A percentile compares a stretch with the other conserved stretches of the same genome.
phyloP scores from a whole-genome alignment of 2,329 filamentous ascomycete species.

The Coniochaeta sp. region DNA sequence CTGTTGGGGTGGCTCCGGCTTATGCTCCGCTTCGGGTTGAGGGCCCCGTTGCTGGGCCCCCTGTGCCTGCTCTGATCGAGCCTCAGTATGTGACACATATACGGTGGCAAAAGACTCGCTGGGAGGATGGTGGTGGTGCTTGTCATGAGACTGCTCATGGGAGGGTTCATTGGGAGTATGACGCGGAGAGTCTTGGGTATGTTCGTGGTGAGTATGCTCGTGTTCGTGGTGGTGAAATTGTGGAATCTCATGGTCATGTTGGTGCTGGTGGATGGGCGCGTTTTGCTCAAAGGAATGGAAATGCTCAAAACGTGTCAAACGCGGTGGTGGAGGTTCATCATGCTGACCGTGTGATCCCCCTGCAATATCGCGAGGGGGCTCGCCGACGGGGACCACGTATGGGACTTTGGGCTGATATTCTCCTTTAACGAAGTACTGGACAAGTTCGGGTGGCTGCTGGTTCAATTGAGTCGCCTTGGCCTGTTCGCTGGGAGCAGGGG shows the following conservation, averaged over 20 bases:
- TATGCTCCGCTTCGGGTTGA: slow-evolving; percentile 24
- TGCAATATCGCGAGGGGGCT: slow-evolving; percentile 19
- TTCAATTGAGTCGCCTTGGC: background rate
- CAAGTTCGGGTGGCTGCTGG: slow-evolving; percentile 23
- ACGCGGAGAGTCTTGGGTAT: slow-evolving; percentile 11
- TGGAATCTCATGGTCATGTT: slow-evolving; percentile 9
- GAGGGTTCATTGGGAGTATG: slow-evolving; percentile 5
- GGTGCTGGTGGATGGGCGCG: slow-evolving; percentile 10
- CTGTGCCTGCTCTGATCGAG: slow-evolving; percentile 31
- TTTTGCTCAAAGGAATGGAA: slow-evolving; percentile 6
- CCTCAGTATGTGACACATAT: slow-evolving; percentile 42
- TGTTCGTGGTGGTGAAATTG: slow-evolving; percentile 9
- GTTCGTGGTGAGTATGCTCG: slow-evolving; percentile 11
- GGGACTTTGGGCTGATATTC: slow-evolving; percentile 34
- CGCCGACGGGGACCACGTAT: slow-evolving; percentile 23
- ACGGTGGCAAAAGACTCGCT: slow-evolving; percentile 24
- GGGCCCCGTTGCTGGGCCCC: slow-evolving; percentile 20
- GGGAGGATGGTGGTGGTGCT: slow-evolving; percentile 16
- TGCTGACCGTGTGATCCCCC: slow-evolving; percentile 17
- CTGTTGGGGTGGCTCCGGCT: slow-evolving; percentile 24
- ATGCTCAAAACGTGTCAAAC: slow-evolving; percentile 7
- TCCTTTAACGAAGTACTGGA: slow-evolving; percentile 47
- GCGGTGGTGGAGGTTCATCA: slow-evolving; percentile 10
- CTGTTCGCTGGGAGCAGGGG: background rate
- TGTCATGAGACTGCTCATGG: slow-evolving; percentile 15